A percentile compares a stretch with the other conserved stretches of the same genome.
phyloP scores from a whole-genome alignment of 257 asterid species.

The Petrea volubilis region DNA sequence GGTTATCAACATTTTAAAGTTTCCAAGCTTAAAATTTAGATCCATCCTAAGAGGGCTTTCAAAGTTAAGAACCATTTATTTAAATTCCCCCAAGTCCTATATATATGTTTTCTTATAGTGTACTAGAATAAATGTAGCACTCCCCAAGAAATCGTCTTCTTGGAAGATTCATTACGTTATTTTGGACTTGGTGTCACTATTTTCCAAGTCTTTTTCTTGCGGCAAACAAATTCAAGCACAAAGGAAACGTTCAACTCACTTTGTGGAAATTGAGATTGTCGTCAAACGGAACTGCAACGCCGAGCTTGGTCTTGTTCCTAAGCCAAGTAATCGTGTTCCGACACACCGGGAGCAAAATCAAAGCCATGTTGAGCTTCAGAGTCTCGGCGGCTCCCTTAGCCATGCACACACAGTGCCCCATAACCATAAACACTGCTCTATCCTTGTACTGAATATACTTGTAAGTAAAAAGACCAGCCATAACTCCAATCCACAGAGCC shows the following conservation, averaged over 20 bases:
- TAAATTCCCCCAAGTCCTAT: background rate
- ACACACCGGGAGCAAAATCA: conserved; percentile 79
- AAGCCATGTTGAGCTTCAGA: conserved; percentile 90
- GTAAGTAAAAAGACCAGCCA: conserved; percentile 81
- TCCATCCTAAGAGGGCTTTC: too few species aligned
- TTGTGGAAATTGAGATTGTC: conserved; percentile 96
- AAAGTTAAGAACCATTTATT: too few species aligned
- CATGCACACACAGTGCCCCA: conserved; percentile 86
- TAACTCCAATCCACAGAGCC: conserved; percentile 76
- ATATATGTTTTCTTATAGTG: too few species aligned
- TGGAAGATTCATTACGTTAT: too few species aligned
- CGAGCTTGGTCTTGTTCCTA: conserved; percentile 78
- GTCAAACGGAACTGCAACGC: conserved; percentile 81
- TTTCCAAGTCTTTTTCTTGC: too few species aligned
- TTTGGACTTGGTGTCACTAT: too few species aligned
- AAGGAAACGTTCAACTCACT: conserved; percentile 29
- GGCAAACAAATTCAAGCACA: too few species aligned
- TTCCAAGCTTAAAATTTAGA: too few species aligned
- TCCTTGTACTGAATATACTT: conserved; percentile 73
- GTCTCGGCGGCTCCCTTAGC: conserved; percentile 99
- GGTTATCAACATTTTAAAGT: too few species aligned
- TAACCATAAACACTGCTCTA: conserved; percentile 50
- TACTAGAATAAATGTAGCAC: too few species aligned
- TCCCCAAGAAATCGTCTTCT: too few species aligned
- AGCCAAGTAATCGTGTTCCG: conserved; percentile 96